These are phyloP conservation scores for Lipomyces spencermartinsiae DNA, from an alignment of 805 yeast genomes.

Conservation along the genomic window DNA sequence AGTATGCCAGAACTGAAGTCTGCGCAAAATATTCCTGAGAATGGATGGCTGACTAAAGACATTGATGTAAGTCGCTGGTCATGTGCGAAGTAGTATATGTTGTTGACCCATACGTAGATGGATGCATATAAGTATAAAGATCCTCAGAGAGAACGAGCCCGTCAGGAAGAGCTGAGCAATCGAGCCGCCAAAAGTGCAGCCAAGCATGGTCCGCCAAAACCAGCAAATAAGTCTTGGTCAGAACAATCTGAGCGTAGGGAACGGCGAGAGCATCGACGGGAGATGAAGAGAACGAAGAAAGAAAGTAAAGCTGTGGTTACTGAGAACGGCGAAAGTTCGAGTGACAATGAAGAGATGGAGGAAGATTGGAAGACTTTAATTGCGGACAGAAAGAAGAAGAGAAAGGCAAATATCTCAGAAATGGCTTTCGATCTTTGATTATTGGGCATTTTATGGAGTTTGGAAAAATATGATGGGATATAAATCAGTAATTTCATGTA, in stretches of 20 bases:
- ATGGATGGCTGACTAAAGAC: conserved; percentile 73
- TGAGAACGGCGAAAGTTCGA: conserved; percentile 50
- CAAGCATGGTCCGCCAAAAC: conserved; percentile 39
- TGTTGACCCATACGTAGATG: conserved; percentile 47
- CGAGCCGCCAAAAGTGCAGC: conserved; percentile 43
- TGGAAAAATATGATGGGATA: background rate
- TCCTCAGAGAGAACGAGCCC: conserved; percentile 62
- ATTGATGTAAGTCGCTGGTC: conserved; percentile 51
- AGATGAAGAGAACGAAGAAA: conserved; percentile 67
- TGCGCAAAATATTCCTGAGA: conserved; percentile 55
- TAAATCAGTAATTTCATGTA: background rate
- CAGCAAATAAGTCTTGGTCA: conserved; percentile 73
- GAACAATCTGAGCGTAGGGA: conserved; percentile 69
- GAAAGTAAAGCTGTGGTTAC: conserved; percentile 54
- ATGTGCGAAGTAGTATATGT: background rate
- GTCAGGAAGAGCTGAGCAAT: conserved; percentile 63
- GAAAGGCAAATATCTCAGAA: background rate
- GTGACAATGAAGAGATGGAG: conserved; percentile 45
- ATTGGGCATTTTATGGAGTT: background rate
- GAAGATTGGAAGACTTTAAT: conserved; percentile 91
- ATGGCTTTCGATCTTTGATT: conserved; percentile 20
- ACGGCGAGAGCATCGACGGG: conserved; percentile 64
- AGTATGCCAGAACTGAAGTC: conserved; percentile 86
- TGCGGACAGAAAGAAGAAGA: conserved; percentile 59
- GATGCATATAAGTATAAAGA: conserved; percentile 71